Evolutionary conservation across 2,329 filamentous ascomycete species (phyloP).

Genomic region (Zopfia rhizophila): DNA sequence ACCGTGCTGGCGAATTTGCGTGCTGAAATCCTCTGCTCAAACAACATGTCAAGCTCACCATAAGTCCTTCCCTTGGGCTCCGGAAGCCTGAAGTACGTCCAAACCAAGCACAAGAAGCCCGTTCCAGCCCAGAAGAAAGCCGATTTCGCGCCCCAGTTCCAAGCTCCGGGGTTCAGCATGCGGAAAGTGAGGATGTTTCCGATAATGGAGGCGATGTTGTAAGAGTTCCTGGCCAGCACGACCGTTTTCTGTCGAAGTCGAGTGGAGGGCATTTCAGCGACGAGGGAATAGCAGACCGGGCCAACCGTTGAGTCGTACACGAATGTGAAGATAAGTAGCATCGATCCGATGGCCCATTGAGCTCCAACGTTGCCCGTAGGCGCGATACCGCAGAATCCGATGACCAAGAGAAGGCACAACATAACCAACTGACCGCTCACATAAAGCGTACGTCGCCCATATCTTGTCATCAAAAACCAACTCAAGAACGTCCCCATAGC

Average conservation of each 20-base stretch:
- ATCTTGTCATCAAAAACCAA: constrained; percentile 80
- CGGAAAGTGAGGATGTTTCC: constrained; percentile 63
- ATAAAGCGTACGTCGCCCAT: constrained; percentile 80
- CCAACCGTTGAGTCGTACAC: constrained; percentile 88
- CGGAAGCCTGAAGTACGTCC: constrained; percentile 81
- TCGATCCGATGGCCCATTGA: constrained; percentile 48
- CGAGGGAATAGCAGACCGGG: constrained; percentile 89
- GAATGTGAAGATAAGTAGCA: constrained; percentile 61
- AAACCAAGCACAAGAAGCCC: constrained; percentile 80
- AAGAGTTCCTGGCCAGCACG: constrained; percentile 80
- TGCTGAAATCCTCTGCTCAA: constrained; percentile 64
- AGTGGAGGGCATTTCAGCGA: constrained; percentile 83
- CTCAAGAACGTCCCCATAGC: constrained; percentile 75
- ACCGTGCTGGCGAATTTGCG: constrained; percentile 42
- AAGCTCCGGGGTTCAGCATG: constrained; percentile 49
- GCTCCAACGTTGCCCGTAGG: constrained; percentile 58
- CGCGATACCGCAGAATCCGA: constrained; percentile 79
- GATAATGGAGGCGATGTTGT: constrained; percentile 82
- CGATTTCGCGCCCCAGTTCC: constrained; percentile 79
- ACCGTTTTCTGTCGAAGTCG: constrained; percentile 92
- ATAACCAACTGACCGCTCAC: constrained; percentile 69
- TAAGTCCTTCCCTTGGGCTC: constrained; percentile 84
- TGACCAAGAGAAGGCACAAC: constrained; percentile 75
- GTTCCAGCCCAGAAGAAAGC: constrained; percentile 89
- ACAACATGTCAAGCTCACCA: constrained; percentile 85